Evolutionary conservation across 257 asterid genomes (phyloP), one percentile per base, ranked within the genome.

Genomic region (Osmanthus fragrans): DNA sequence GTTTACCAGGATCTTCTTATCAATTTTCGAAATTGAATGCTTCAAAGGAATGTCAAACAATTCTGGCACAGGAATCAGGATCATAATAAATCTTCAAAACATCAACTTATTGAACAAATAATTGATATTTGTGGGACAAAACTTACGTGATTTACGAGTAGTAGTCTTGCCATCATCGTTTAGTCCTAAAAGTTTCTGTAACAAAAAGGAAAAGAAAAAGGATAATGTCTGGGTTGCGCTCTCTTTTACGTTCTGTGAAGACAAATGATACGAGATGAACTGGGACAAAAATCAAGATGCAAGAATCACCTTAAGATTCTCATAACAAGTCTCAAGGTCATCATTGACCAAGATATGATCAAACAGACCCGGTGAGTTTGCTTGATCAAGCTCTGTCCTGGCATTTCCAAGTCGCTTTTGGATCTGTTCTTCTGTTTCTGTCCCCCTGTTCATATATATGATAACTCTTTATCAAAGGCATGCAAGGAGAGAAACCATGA

Each of bases 351-450:
- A 85, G 65, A 87, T 76, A 80, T 94, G 94, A 86, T 90, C 96
- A 56, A 94, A 94, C 34, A 94, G 92, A 30, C 96, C 97, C 0
- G 93, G 78, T 18, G 96, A 87, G 5, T 80, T 82, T 47, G 90
- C 92, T 83, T 92, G 95, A 21, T 92, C 96, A 54, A 91, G 94
- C 82, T 94, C 99, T 2, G 77, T 80, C 88, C 77, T 84, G 4
- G 97, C 99, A 76, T 94, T 92, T 69, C 86, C 80, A 42, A 92
- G 96, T 60, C 99, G 87, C 82, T 92, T 92, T 80, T 92, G 96
- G 86, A 94, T 86, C 80, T 94, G 99, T 76, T 91, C 97, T 79
- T 92, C 97, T 4, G 92, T 83, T 88, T 94, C 99, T 7, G 99
- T 94, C 75, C 89, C 97, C 89, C 99, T 94, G 81, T 74, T 79